Percentiles rank a stretch among this genome's conserved stretches.
phyloP scores from a whole-genome alignment of 2,329 filamentous ascomycete species.

The Xylaria sp. region DNA sequence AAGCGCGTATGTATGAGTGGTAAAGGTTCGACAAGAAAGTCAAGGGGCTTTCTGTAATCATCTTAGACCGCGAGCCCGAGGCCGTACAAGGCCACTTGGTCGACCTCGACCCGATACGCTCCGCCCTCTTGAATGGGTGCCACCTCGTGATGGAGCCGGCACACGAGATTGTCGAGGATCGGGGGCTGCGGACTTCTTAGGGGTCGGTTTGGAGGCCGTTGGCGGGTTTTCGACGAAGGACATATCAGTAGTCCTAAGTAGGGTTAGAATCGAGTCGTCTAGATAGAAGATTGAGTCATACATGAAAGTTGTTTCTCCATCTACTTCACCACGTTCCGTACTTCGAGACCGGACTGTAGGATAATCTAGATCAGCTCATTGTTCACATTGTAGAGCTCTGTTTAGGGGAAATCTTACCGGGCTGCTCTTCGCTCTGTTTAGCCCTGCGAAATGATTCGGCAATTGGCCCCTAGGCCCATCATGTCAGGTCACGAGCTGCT shows the following conservation, averaged over 20 bases:
- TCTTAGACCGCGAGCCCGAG: conserved; percentile 58
- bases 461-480: conserved; percentile 73
- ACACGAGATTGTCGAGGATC: conserved; percentile 59
- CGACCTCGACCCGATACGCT: conserved; percentile 53
- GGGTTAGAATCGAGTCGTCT: conserved; percentile 34
- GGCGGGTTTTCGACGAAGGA: conserved; percentile 88
- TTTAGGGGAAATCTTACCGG: conserved; percentile 31
- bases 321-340: conserved; percentile 52
- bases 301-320: conserved; percentile 87
- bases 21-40: not conserved
- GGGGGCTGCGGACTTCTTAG: conserved; percentile 57
- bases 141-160: conserved; percentile 56
- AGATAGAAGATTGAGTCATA: conserved; percentile 57
- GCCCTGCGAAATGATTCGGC: conserved; percentile 81
- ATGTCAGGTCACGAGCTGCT: conserved; percentile 5
- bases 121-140: conserved; percentile 51
- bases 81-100: conserved; percentile 58
- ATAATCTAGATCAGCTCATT: conserved; percentile 11
- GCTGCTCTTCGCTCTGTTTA: conserved; percentile 60
- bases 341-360: conserved; percentile 43
- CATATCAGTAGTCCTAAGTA: conserved; percentile 82
- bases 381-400: not conserved
- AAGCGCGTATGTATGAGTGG: conserved; percentile 6
- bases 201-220: conserved; percentile 61
- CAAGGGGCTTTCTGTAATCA: conserved; percentile 46